A percentile compares a stretch with the other conserved stretches of the same genome.
Evolutionary conservation across 306 rosid species (phyloP).

Genomic region (Vigna unguiculata): DNA sequence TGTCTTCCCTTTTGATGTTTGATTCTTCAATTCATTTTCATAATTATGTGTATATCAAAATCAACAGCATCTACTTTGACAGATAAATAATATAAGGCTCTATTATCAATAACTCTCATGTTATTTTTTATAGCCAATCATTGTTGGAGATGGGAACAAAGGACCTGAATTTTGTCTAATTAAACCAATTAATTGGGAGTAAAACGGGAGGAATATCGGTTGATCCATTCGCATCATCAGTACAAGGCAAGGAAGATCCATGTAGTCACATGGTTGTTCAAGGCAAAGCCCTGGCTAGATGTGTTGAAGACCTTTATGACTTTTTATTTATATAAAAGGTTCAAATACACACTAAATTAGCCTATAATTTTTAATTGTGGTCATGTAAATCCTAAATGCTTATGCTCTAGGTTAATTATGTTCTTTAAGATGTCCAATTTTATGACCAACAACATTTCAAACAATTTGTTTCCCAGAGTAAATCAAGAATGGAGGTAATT

Average conservation of each 20-base stretch:
- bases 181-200: conserved; percentile 94
- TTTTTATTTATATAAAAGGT: conserved; percentile 37
- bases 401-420: conserved; percentile 68
- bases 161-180: conserved; percentile 92
- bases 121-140: conserved; percentile 79
- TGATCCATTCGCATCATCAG: conserved; percentile 89
- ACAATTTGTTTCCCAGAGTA: conserved; percentile 96
- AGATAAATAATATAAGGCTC: conserved; percentile 4
- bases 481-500: conserved; percentile 95
- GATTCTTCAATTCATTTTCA: conserved; percentile 36
- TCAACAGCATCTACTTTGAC: conserved; percentile 29
- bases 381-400: conserved; percentile 44
- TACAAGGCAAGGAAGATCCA: conserved; percentile 79
- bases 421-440: conserved; percentile 95
- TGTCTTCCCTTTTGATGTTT: neutral
- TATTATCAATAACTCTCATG: conserved; percentile 41
- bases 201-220: conserved; percentile 99
- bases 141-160: conserved; percentile 99
- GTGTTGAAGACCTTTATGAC: conserved; percentile 83
- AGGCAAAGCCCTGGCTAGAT: conserved; percentile 96
- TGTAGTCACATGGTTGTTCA: conserved; percentile 86
- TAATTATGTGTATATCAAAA: conserved; percentile 14
- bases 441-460: conserved; percentile 95
- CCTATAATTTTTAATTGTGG: neutral
- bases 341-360: neutral